Conservation (phyloP, 352 stramenopile genomes). For the Globisporangium mamillatum region DNA sequence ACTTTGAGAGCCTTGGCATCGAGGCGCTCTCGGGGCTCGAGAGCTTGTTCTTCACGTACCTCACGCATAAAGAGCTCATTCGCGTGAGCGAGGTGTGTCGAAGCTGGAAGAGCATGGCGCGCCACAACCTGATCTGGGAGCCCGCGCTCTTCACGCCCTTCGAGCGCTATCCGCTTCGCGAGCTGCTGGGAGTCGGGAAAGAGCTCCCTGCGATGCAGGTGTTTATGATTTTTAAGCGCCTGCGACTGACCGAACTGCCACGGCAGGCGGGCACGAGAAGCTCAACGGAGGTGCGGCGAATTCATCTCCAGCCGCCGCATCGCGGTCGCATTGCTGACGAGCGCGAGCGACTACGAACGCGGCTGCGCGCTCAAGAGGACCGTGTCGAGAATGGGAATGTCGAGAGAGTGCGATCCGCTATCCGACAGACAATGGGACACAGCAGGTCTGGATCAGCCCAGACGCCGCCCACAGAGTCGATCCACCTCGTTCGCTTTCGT, state of each 20-base stretch:
- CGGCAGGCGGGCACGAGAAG: not conserved
- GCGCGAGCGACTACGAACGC: slow-evolving; percentile 18
- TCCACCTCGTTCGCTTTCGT: slow-evolving; percentile 10
- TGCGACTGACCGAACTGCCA: slow-evolving; percentile 34
- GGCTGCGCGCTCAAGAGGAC: slow-evolving; percentile 9
- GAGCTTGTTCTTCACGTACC: slow-evolving; percentile 59
- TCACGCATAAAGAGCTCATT: slow-evolving; percentile 45
- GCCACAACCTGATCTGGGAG: slow-evolving; percentile 68
- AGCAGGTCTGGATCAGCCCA: not conserved
- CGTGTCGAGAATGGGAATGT: not conserved
- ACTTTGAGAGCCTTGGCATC: slow-evolving; percentile 29
- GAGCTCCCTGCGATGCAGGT: slow-evolving; percentile 66
- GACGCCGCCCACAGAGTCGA: not conserved
- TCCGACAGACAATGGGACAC: not conserved
- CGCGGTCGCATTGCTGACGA: slow-evolving; percentile 13
- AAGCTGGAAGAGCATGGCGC: slow-evolving; percentile 49
- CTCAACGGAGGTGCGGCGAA: not conserved
- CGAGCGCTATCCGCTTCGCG: slow-evolving; percentile 63
- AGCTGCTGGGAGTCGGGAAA: slow-evolving; percentile 41
- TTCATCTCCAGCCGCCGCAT: not conserved
- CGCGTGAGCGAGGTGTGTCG: slow-evolving; percentile 46
- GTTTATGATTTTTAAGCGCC: slow-evolving; percentile 64
- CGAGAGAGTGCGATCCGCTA: not conserved
- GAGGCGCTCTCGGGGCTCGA: slow-evolving; percentile 53
- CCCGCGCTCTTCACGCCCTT: slow-evolving; percentile 51